phyloP scores from a whole-genome alignment of 2,329 filamentous ascomycete genomes.

The Harringtonia lauricola region DNA sequence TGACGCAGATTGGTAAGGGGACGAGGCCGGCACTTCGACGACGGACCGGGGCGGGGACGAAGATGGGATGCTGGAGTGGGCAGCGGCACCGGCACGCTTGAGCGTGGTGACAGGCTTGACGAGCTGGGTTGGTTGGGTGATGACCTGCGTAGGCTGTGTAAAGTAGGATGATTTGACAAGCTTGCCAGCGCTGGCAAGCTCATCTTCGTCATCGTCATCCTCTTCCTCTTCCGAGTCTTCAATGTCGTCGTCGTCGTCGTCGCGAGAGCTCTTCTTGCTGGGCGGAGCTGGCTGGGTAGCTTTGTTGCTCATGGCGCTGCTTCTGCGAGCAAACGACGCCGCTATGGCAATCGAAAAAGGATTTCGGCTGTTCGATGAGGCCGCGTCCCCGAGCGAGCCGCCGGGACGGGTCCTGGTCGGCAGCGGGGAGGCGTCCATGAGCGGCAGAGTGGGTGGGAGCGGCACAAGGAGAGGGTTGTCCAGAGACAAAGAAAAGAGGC shows the following conservation, averaged over 20 bases:
- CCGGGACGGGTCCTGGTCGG: conserved; percentile 6
- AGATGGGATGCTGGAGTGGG: conserved; percentile 16
- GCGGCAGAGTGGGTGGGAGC: too few relatives aligned
- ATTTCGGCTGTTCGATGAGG: conserved; percentile 4
- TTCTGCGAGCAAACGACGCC: conserved; percentile 1
- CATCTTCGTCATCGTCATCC: conserved; percentile 36
- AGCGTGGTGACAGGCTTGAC: conserved; percentile 27
- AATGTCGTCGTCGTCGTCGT: conserved; percentile 15
- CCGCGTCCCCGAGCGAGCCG: background rate
- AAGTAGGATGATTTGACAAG: conserved; percentile 31
- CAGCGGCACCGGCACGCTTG: conserved; percentile 10
- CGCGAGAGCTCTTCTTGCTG: background rate
- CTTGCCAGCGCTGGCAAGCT: conserved; percentile 25
- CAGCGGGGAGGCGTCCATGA: conserved; percentile 11
- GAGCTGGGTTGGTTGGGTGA: conserved; percentile 38
- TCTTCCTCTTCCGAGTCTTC: conserved; percentile 10
- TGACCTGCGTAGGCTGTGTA: conserved; percentile 32
- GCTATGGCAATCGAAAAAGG: conserved; percentile 8
- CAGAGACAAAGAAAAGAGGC: background rate
- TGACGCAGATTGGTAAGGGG: conserved; percentile 46
- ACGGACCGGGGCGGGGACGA: conserved; percentile 29
- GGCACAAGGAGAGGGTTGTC: background rate
- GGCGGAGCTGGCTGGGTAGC: background rate
- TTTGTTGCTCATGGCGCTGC: conserved; percentile 2
- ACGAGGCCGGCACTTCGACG: conserved; percentile 83